Base-by-base conservation (phyloP, 352 stramenopile species). In the Plasmopara muralis region DNA sequence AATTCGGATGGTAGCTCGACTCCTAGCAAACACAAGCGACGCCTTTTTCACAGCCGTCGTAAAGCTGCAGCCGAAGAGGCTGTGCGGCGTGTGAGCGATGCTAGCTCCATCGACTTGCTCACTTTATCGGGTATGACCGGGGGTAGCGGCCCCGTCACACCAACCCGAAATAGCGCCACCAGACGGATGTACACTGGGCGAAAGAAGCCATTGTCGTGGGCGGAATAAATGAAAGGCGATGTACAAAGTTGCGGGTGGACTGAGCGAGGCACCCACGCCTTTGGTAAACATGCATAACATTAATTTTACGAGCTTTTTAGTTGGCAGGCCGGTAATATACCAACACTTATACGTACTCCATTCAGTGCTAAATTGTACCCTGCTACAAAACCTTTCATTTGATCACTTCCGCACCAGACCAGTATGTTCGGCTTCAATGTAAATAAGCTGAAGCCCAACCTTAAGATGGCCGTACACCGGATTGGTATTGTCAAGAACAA, bases 401-500 rank as follows among this genome's bases (percentile, higher is more conserved):
- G 0, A 57, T 1, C 10, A n/a, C 29, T 28, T 30, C 16, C 41
- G 20, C 35, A 12, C 30, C 14, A n/a, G 7, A 12, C 13, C 33
- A 64, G 37, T 16, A 93, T 95, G 80, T 93, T 93, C 52, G 83
- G 83, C 51, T 96, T 95, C 62, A 89, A 93, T 53, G 76, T 89
- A 56, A 92, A 94, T 54, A 96, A 95, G 74, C 82, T 94, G 57
- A 96, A 96, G 75, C 79, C 86, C 14, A 92, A 90, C 63, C 78
- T 96, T 41, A 95, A 95, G 74, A 97, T 97, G 88, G 85, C 85
- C n/a, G 75, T 95, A 51, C 75, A 93, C 44, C 84, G 88, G 55
- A 95, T 97, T 56, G 74, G 78, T 47, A 93, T 96, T 51, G 63
- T 92, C 50, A 95, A 93, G 70, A 96, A 95, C 70, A 96, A 96